Percentiles rank a stretch among this genome's conserved stretches.
These are phyloP conservation scores for Uronychia binucleata DNA, from an alignment of 73 alveolate species.

Conservation along the genomic window DNA sequence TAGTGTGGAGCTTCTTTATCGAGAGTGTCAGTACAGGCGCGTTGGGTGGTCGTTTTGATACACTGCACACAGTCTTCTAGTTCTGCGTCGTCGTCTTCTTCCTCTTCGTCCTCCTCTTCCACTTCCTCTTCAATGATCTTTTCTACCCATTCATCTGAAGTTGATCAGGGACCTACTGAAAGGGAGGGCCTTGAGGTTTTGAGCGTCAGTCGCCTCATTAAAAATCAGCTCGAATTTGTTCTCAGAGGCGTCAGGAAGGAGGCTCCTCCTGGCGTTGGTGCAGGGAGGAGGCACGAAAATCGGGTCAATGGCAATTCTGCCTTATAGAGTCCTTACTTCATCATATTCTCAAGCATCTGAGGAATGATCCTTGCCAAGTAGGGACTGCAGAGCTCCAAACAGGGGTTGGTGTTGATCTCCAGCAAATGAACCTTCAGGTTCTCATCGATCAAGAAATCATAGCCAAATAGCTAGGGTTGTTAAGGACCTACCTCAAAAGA, in stretches of 20 bases:
- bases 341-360: slow-evolving; percentile 45
- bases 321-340: background rate
- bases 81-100: slow-evolving; percentile 27
- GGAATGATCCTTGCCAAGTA: slow-evolving; percentile 40
- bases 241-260: slow-evolving; percentile 23
- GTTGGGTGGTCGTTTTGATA: too few relatives aligned
- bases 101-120: slow-evolving; percentile 52
- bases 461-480: slow-evolving; percentile 22
- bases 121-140: slow-evolving; percentile 21
- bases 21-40: too few relatives aligned
- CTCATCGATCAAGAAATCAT: slow-evolving; percentile 54
- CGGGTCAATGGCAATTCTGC: slow-evolving; percentile 28
- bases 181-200: slow-evolving; percentile 11
- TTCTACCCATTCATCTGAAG: background rate
- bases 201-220: slow-evolving; percentile 42
- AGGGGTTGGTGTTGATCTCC: slow-evolving; percentile 49
- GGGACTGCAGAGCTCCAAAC: slow-evolving; percentile 45
- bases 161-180: background rate
- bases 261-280: slow-evolving; percentile 26
- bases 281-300: slow-evolving; percentile 45
- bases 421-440: slow-evolving; percentile 32
- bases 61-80: too few relatives aligned
- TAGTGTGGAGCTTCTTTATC: too few relatives aligned
- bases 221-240: slow-evolving; percentile 42
- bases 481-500: slow-evolving; percentile 12